Base-by-base conservation (phyloP, 148 eudicot genomes). In the Beta vulgaris region DNA sequence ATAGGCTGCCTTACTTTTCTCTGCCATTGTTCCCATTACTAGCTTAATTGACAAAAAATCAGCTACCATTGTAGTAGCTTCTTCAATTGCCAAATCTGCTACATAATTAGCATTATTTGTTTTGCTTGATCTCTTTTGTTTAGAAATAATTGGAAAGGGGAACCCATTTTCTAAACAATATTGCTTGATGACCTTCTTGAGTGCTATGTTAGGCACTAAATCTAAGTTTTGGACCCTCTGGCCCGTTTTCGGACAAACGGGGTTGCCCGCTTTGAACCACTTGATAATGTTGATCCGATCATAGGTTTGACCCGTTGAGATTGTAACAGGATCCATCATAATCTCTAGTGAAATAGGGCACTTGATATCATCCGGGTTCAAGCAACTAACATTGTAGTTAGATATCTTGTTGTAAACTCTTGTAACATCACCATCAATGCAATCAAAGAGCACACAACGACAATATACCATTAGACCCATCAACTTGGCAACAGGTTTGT, bases 301-400 rank as follows among this genome's bases (percentile, higher is more conserved):
- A 23, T 91, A 92, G 3, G 97, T 92, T 66, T 94, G 98, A 12
- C 98, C 98, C 1, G 97, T 84, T 15, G 84, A 69, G 35, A 92
- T 73, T 0, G 91, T 84, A 13, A 94, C 98, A 11, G 97, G 98
- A 76, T 94, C 97, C 15, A 31, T 69, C 97, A 94, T 94, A 73
- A 89, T 73, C 79, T 94, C 98, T 1, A 94, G 84, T 23, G 97
- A 85, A 69, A 94, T 94, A 1, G 98, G 97, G 77, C 98, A 92
- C 72, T 86, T 82, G 58, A 94, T 81, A 75, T 92, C 97, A 65
- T 90, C 98, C 46, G 72, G 68, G 59, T 87, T 93, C 65, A 90
- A 79, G 48, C 66, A 68, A 28, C 71, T 67, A 58, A 85, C 26
- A 37, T 58, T 18, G 8, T 42, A 73, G 2, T 26, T 13, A 0